A percentile compares a stretch with the other conserved stretches of the same genome.
Evolutionary conservation across 345 rosid genomes (phyloP).

Genomic region (Luvunga scandens): DNA sequence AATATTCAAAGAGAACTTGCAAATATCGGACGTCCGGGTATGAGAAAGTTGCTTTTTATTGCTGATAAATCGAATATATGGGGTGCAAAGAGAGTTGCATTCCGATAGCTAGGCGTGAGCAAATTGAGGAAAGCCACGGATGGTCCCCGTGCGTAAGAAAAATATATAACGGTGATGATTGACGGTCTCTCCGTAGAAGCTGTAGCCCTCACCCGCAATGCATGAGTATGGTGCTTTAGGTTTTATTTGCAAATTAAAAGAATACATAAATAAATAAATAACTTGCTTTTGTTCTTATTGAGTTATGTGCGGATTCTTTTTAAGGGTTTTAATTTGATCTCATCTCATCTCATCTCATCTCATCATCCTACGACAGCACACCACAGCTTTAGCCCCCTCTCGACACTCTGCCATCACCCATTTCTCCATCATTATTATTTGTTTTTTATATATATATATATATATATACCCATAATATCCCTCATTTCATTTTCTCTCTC

Average conservation of each 20-base stretch:
- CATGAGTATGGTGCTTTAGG: neutral
- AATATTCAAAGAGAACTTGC: too few relatives aligned
- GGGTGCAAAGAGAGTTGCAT: neutral
- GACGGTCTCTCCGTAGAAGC: neutral
- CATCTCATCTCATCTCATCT: neutral
- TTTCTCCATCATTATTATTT: neutral
- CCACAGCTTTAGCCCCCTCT: neutral
- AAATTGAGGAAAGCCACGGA: neutral
- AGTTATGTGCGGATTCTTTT: neutral
- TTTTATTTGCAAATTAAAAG: too few relatives aligned
- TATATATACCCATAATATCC: too few relatives aligned
- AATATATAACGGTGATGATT: neutral
- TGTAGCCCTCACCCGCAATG: too few relatives aligned
- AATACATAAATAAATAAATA: too few relatives aligned
- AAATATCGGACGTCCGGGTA: neutral
- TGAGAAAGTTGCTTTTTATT: neutral
- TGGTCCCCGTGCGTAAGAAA: neutral
- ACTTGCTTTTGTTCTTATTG: neutral
- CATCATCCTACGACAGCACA: neutral
- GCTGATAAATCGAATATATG: neutral
- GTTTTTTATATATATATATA: too few relatives aligned
- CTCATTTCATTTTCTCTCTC: neutral
- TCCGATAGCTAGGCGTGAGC: neutral
- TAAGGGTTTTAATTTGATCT: too few relatives aligned
- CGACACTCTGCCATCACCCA: neutral